These are phyloP conservation scores for Fusarium concolor DNA, from an alignment of 2,329 filamentous ascomycete genomes.

Conservation along the genomic window DNA sequence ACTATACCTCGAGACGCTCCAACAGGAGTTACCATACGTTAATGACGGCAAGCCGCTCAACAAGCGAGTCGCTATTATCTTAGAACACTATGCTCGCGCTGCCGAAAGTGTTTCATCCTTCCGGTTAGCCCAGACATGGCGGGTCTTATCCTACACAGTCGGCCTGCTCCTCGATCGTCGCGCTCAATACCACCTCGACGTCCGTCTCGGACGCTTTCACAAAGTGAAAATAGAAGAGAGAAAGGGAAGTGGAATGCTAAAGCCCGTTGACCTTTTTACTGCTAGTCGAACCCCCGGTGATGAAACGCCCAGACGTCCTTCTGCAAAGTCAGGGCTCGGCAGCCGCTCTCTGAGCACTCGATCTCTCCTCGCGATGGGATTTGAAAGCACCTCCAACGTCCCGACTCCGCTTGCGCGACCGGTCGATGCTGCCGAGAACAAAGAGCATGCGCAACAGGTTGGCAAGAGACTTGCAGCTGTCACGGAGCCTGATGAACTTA, in stretches of 20 bases:
- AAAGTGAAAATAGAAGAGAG: slow-evolving; percentile 51
- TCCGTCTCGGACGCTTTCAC: slow-evolving; percentile 57
- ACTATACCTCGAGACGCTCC: slow-evolving; percentile 67
- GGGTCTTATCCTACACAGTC: slow-evolving; percentile 68
- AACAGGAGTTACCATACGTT: slow-evolving; percentile 59
- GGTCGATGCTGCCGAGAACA: slow-evolving; percentile 51
- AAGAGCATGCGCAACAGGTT: slow-evolving; percentile 47
- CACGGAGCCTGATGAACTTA: slow-evolving; percentile 63
- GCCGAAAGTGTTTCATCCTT: slow-evolving; percentile 68
- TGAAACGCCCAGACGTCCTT: slow-evolving; percentile 52
- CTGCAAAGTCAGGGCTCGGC: slow-evolving; percentile 47
- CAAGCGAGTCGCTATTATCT: slow-evolving; percentile 61
- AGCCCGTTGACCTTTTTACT: slow-evolving; percentile 43
- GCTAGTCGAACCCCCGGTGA: slow-evolving; percentile 50
- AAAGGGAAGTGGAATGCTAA: slow-evolving; percentile 43
- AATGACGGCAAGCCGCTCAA: slow-evolving; percentile 55
- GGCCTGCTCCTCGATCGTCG: slow-evolving; percentile 64
- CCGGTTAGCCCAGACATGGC: slow-evolving; percentile 73
- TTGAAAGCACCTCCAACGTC: slow-evolving; percentile 72
- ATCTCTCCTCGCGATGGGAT: slow-evolving; percentile 65
- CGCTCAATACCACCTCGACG: slow-evolving; percentile 68
- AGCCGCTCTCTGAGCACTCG: slow-evolving; percentile 51
- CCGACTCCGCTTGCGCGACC: slow-evolving; percentile 70
- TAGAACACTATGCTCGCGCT: slow-evolving; percentile 68
- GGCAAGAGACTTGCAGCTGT: slow-evolving; percentile 60